Base-by-base conservation (phyloP, 2,329 filamentous ascomycete genomes). In the Xylariaceae sp. region DNA sequence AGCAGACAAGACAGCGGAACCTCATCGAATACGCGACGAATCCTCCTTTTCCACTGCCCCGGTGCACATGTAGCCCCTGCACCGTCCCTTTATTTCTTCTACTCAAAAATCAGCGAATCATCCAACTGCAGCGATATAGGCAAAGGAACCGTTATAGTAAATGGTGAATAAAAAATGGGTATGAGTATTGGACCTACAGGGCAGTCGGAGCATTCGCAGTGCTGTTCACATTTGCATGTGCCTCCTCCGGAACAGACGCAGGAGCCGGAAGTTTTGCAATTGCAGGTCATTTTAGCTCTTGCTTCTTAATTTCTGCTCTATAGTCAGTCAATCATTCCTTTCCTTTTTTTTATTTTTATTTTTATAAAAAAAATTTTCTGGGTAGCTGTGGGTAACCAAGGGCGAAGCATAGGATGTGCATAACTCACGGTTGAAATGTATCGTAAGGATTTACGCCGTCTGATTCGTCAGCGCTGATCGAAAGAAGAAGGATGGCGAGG, bases 181-280 rank as follows among this genome's bases (percentile, higher is more conserved):
- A 32, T 4, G 23, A 16, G 39, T 37, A 8, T 16, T 11, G 16
- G 10, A 58, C 66, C 60, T 39, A 69, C 66, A 7, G 65, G 65
- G 60, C 65, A 69, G 57, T 56, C 63, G 37, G 57, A 36, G 63
- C 65, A 69, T 27, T 59, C 61, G 58, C 66, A 69, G 64, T 53
- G 63, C 33, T 62, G 33, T 54, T 59, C 62, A 49, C 66, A 69
- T 33, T 59, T 55, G 55, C 66, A 69, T 27, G 55, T 50, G 56
- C 65, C 66, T 4, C 63, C 46, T 39, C 43, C 59, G 33, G 64
- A 61, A 44, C 65, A 69, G 47, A 43, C 46, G 51, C 66, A 69
- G 29, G 64, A 26, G 53, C 55, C 59, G 16, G 55, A 50, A 43
- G 41, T 42, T 55, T 63, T 66, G 59, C 65, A 69, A 43, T 60